Evolutionary conservation across 2,329 filamentous ascomycete species (phyloP).

Genomic region (Metarhizium guizhouense): DNA sequence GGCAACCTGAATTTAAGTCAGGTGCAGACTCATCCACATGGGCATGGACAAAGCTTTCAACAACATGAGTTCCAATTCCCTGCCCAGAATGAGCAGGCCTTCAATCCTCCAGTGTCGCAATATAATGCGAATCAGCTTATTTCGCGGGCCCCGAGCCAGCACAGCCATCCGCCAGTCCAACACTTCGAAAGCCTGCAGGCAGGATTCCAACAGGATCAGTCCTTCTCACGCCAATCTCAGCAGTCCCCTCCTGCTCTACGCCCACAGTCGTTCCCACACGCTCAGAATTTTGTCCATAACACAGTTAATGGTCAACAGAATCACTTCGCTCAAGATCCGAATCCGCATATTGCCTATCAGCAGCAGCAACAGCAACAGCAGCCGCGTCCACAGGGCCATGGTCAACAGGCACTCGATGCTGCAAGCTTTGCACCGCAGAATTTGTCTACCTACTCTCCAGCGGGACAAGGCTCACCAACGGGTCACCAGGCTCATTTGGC

Average conservation of each 20-base stretch:
- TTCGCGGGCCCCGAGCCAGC: conserved; percentile 21
- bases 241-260: conserved; percentile 14
- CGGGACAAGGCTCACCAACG: conserved; percentile 6
- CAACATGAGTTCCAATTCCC: conserved; percentile 25
- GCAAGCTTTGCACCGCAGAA: conserved; percentile 4
- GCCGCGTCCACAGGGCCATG: conserved; percentile 11
- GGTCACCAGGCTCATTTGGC: conserved; percentile 10
- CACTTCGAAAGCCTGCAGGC: conserved; percentile 19
- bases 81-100: conserved; percentile 22
- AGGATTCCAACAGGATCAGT: conserved; percentile 16
- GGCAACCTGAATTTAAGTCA: conserved; percentile 19
- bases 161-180: conserved; percentile 25
- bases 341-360: conserved; percentile 5
- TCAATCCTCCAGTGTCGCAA: conserved; percentile 21
- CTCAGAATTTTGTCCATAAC: conserved; percentile 4
- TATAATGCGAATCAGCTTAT: conserved; percentile 25
- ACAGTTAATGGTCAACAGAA: conserved; percentile 2
- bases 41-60: conserved; percentile 23
- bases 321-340: conserved; percentile 5
- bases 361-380: conserved; percentile 8
- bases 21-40: conserved; percentile 20
- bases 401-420: conserved; percentile 13
- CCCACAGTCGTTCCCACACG: conserved; percentile 4
- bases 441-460: neutral
- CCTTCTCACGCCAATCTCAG: conserved; percentile 18